Evolutionary conservation across 2,329 filamentous ascomycete genomes (phyloP).

Genomic region (Ascochyta lentis): DNA sequence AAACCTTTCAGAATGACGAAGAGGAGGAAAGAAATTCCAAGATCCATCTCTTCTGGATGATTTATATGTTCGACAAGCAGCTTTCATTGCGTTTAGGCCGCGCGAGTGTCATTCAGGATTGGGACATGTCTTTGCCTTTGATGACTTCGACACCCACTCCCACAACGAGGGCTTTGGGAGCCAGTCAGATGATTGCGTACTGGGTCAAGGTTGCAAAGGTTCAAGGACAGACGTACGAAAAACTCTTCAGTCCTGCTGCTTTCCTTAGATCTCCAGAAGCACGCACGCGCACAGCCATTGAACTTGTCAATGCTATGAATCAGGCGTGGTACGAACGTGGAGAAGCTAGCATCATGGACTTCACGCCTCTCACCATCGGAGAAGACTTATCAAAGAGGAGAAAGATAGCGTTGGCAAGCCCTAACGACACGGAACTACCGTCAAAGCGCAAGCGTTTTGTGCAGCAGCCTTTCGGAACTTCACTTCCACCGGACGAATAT

Average conservation of each 20-base stretch:
- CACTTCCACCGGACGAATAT: conserved; percentile 15
- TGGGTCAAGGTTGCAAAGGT: conserved; percentile 45
- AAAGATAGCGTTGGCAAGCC: conserved; percentile 17
- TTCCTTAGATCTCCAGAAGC: conserved; percentile 36
- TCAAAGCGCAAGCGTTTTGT: conserved; percentile 27
- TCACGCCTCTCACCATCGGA: background rate
- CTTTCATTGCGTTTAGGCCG: conserved; percentile 48
- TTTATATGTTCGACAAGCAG: conserved; percentile 50
- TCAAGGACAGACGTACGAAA: conserved; percentile 47
- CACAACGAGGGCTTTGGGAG: conserved; percentile 11
- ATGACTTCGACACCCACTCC: conserved; percentile 14
- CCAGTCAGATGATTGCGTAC: conserved; percentile 36
- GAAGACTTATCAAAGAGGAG: conserved; percentile 5
- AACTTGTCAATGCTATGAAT: conserved; percentile 38
- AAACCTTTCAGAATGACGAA: conserved; percentile 44
- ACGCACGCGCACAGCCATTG: conserved; percentile 33
- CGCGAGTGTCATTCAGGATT: conserved; percentile 48
- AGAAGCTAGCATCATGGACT: conserved; percentile 27
- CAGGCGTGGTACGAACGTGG: conserved; percentile 39
- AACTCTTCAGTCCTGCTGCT: conserved; percentile 47
- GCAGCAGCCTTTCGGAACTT: conserved; percentile 3
- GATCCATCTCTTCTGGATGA: conserved; percentile 46
- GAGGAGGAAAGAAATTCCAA: conserved; percentile 38
- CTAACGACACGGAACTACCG: conserved; percentile 35
- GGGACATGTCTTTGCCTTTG: conserved; percentile 45